These are phyloP conservation scores for Juncus inflexus DNA, from an alignment of 176 grass and related monocot genomes.

Conservation along the genomic window DNA sequence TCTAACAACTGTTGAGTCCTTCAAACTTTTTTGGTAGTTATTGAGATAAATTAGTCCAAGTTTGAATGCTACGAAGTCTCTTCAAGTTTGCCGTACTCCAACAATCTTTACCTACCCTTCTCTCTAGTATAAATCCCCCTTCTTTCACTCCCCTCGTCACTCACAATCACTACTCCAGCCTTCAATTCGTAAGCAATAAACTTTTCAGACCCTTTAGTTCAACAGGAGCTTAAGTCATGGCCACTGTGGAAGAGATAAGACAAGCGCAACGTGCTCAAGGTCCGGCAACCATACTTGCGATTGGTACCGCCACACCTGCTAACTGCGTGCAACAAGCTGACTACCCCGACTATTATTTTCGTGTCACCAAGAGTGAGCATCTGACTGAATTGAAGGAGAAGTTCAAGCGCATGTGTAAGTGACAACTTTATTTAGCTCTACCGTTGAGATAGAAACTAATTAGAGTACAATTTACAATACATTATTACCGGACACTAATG, in stretches of 20 bases:
- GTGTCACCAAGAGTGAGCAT: slow-evolving; percentile 32
- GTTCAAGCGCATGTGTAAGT: slow-evolving; percentile 38
- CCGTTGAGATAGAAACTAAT: too few species aligned
- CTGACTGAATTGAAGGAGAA: slow-evolving; percentile 27
- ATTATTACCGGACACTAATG: too few species aligned
- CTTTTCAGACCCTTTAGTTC: not conserved
- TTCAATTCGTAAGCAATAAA: not conserved
- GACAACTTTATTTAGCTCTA: too few species aligned
- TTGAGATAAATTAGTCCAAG: not conserved
- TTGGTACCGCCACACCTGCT: slow-evolving; percentile 26
- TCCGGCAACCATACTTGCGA: slow-evolving; percentile 15
- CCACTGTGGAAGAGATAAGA: slow-evolving; percentile 26
- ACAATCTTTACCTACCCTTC: not conserved
- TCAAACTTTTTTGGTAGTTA: too few species aligned
- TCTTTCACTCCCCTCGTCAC: not conserved
- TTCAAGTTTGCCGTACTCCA: not conserved
- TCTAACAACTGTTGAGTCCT: too few species aligned
- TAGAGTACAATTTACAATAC: too few species aligned
- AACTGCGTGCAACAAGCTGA: slow-evolving; percentile 19
- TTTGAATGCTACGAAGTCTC: not conserved
- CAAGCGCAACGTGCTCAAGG: slow-evolving; percentile 28
- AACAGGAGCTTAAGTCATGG: slow-evolving; percentile 5
- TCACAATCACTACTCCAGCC: not conserved
- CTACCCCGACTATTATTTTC: slow-evolving; percentile 31
- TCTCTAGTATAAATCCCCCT: not conserved